Evolutionary conservation across 2,329 filamentous ascomycete genomes (phyloP), one percentile per base, ranked within the genome.

Genomic region (Bipolaris cookei): DNA sequence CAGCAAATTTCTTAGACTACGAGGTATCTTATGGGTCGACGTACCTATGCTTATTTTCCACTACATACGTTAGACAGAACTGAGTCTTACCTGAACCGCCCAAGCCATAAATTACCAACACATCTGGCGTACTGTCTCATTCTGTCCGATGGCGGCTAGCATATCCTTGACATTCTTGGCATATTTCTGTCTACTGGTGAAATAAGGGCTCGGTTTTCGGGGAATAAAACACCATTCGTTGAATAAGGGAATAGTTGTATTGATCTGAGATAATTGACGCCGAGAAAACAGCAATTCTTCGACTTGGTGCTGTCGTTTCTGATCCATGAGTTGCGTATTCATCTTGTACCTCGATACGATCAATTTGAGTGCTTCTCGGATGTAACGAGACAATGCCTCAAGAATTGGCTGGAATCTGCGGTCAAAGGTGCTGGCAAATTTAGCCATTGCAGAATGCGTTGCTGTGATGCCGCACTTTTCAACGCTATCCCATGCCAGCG

Each of bases 61-160:
- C 58, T 2, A 69, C 76, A 64, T 72, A 78, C 56, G 76, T 77
- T 6, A 62, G 63, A 51, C 69, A 77, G 20, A 78, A 68, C 55
- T 78, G 71, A 8, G 73, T 78, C 61, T 79, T 79, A 10, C 77
- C 76, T 42, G 73, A 75, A 10, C 77, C 77, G 14, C 74, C 74
- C 21, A 78, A 53, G n/a, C 76, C 76, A 59, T 70, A 70, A 11
- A 78, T 53, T 7, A 78, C 74, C 51, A 76, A 70, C 6, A 71
- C 42, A 3, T 44, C 4, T n/a, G 42, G 42, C 7, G n/a, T 13
- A 11, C 25, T n/a, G 8, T 6, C 10, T 10, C 7, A 20, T 11
- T 11, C n/a, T 32, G 6, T 11, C 28, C 4, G 6, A 20, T 13
- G 1, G 23, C 1, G 3, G 25, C 42, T 32, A 44, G 3, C 25